A percentile compares a stretch with the other conserved stretches of the same genome.
Conservation (phyloP, 306 rosid genomes). For the Alnus rubra region DNA sequence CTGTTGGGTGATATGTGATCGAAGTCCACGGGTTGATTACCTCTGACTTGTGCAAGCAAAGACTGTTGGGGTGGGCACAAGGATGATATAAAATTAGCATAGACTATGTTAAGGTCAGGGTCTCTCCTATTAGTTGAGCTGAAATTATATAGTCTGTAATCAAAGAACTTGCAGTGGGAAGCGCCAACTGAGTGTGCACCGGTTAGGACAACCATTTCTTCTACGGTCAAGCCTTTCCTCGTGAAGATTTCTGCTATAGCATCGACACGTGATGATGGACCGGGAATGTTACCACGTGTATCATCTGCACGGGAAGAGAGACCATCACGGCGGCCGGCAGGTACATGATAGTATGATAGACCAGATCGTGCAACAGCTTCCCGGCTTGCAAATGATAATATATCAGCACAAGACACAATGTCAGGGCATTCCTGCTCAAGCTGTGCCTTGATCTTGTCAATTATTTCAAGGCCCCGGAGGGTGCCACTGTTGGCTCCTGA, state of each 20-base stretch:
- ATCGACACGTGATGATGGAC: slow-evolving; percentile 27
- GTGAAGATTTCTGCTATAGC: slow-evolving; percentile 26
- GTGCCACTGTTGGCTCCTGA: slow-evolving; percentile 39
- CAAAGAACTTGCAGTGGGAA: slow-evolving; percentile 40
- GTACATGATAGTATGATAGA: slow-evolving; percentile 16
- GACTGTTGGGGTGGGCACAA: slow-evolving; percentile 25
- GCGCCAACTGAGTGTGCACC: slow-evolving; percentile 73
- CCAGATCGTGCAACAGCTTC: slow-evolving; percentile 42
- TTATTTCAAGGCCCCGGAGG: slow-evolving; percentile 45
- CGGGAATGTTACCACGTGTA: slow-evolving; percentile 34
- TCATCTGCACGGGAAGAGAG: slow-evolving; percentile 38
- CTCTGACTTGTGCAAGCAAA: neutral
- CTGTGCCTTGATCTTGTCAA: slow-evolving; percentile 57
- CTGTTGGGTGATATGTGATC: slow-evolving; percentile 46
- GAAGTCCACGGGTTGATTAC: slow-evolving; percentile 23
- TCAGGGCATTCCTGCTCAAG: slow-evolving; percentile 53
- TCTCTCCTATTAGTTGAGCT: slow-evolving; percentile 19
- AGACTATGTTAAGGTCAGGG: slow-evolving; percentile 12
- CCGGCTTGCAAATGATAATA: slow-evolving; percentile 42
- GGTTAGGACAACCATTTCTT: slow-evolving; percentile 50
- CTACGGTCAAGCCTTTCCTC: slow-evolving; percentile 36
- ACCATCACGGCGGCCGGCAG: slow-evolving; percentile 57
- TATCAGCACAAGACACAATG: slow-evolving; percentile 71
- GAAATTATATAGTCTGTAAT: slow-evolving; percentile 35
- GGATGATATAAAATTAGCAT: slow-evolving; percentile 10